Conservation (phyloP, 345 rosid genomes). For the Ceriops decandra region DNA sequence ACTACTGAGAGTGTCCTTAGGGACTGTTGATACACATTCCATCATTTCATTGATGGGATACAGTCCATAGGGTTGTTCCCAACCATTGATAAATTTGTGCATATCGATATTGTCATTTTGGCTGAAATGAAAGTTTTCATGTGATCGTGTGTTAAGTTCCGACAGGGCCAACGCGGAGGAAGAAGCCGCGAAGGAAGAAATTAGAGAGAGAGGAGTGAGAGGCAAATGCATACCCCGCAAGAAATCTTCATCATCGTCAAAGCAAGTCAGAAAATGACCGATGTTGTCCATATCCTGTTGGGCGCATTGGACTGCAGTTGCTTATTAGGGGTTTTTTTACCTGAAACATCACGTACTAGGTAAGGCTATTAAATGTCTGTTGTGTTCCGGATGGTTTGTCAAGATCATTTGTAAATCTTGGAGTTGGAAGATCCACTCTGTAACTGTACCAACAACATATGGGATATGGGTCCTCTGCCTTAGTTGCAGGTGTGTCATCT, state of each 20-base stretch:
- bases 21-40: too few relatives aligned
- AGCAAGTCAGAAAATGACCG: slow-evolving; percentile 36
- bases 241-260: slow-evolving; percentile 42
- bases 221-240: slow-evolving; percentile 70
- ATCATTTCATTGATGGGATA: too few relatives aligned
- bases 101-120: too few relatives aligned
- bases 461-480: too few relatives aligned
- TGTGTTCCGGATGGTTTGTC: background rate
- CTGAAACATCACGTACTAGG: too few relatives aligned
- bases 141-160: slow-evolving; percentile 30
- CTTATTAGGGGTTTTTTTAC: background rate
- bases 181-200: slow-evolving; percentile 27
- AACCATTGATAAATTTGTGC: too few relatives aligned
- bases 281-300: background rate
- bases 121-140: background rate
- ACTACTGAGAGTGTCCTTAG: too few relatives aligned
- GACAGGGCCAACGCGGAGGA: slow-evolving; percentile 22
- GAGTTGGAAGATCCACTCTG: background rate
- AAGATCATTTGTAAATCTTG: background rate
- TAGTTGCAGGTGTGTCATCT: too few relatives aligned
- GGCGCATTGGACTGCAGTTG: background rate
- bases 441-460: too few relatives aligned
- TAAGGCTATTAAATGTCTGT: background rate
- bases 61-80: too few relatives aligned
- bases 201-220: slow-evolving; percentile 29